A percentile compares a stretch with the other conserved stretches of the same genome.
Evolutionary conservation across 2,329 filamentous ascomycete species (phyloP).

Genomic region (Diaporthe ampelina): DNA sequence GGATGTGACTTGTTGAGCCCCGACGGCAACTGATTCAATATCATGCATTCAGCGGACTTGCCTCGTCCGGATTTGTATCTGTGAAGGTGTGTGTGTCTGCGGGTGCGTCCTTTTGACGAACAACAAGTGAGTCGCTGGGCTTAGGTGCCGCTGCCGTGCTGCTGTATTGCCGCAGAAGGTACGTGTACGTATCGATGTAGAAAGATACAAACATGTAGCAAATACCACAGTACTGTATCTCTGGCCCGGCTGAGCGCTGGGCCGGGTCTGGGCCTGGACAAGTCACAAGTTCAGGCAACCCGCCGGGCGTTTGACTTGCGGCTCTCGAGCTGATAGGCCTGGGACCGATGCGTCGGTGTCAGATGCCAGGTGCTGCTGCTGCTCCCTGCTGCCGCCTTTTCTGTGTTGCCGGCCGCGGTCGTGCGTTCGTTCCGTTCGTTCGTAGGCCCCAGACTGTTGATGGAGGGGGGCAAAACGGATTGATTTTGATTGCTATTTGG

Average conservation of each 20-base stretch:
- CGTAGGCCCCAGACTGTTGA: background rate
- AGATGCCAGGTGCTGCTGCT: slow-evolving; percentile 29
- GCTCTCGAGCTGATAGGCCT: slow-evolving; percentile 37
- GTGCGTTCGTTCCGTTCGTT: background rate
- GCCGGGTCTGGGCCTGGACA: slow-evolving; percentile 30
- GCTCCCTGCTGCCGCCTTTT: slow-evolving; percentile 31
- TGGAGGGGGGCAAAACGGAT: slow-evolving; percentile 21
- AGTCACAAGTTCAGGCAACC: slow-evolving; percentile 31
- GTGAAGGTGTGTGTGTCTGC: background rate
- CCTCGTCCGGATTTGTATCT: slow-evolving; percentile 1
- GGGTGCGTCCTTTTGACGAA: background rate
- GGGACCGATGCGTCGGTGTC: slow-evolving; percentile 35
- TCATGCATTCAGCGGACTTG: slow-evolving; percentile 20
- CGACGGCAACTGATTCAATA: slow-evolving; percentile 34
- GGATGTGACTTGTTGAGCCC: slow-evolving; percentile 31
- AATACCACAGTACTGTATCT: background rate
- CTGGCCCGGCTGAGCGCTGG: slow-evolving; percentile 16
- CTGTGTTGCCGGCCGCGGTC: slow-evolving; percentile 9
- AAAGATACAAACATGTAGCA: background rate
- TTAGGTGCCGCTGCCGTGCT: background rate
- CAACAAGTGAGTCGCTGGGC: too few species aligned
- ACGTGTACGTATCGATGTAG: slow-evolving; percentile 30
- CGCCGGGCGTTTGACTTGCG: slow-evolving; percentile 6
- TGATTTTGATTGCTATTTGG: background rate
- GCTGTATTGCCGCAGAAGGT: background rate